Evolutionary conservation across 1,139 yeast species (phyloP).

Genomic region (Suhomyces bribrorum): DNA sequence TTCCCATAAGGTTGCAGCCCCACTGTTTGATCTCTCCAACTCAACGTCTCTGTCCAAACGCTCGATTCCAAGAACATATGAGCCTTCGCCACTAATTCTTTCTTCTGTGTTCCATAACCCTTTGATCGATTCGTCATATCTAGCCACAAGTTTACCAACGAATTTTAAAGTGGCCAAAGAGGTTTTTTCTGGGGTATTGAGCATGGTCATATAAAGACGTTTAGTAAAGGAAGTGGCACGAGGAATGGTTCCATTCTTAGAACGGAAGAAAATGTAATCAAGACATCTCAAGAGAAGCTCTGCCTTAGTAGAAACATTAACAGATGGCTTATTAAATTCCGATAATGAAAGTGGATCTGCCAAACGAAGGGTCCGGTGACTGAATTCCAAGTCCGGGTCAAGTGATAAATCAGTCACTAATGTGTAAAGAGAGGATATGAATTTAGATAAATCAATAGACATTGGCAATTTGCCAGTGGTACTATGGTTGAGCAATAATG

Average conservation of each 20-base stretch:
- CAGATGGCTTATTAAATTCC: constrained; percentile 56
- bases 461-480: constrained; percentile 57
- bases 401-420: constrained; percentile 66
- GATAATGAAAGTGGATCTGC: constrained; percentile 65
- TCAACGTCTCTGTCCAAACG: constrained; percentile 50
- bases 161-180: constrained; percentile 75
- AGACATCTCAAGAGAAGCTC: constrained; percentile 77
- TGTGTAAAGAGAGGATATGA: constrained; percentile 71
- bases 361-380: constrained; percentile 75
- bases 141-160: constrained; percentile 69
- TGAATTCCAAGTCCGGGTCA: constrained; percentile 83
- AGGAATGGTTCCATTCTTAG: constrained; percentile 66
- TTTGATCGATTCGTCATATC: constrained; percentile 64
- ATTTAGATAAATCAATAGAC: constrained; percentile 65
- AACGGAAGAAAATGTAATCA: constrained; percentile 79
- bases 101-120: constrained; percentile 88
- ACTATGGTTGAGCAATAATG: constrained; percentile 74
- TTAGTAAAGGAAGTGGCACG: constrained; percentile 86
- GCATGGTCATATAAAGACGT: constrained; percentile 62
- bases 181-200: constrained; percentile 88
- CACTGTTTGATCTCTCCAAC: constrained; percentile 78
- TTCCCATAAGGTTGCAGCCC: constrained; percentile 91
- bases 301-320: constrained; percentile 85
- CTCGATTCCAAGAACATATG: constrained; percentile 71
- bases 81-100: constrained; percentile 62